Percentiles rank a stretch among this genome's conserved stretches.
phyloP scores from a whole-genome alignment of 768 basidiomycete genomes.

The Tulasnella calospora region DNA sequence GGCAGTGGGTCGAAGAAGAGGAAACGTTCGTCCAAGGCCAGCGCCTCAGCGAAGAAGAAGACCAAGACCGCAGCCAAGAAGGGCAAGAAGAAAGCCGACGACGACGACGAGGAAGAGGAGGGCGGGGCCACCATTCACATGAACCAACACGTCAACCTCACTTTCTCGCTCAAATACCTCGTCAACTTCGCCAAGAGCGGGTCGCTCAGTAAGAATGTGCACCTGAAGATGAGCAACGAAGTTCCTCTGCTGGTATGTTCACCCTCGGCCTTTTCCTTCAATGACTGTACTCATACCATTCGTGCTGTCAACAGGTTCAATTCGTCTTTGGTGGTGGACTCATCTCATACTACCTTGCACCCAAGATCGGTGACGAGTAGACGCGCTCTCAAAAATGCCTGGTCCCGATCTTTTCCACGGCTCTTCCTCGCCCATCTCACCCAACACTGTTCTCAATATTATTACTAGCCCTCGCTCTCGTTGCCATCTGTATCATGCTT shows the following conservation, averaged over 20 bases:
- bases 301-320: constrained; percentile 52
- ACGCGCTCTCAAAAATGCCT: not conserved
- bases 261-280: constrained; percentile 9
- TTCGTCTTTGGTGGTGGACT: constrained; percentile 85
- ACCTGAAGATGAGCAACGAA: constrained; percentile 86
- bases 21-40: constrained; percentile 33
- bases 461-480: not conserved
- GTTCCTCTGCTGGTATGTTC: constrained; percentile 74
- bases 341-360: constrained; percentile 93
- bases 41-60: constrained; percentile 21
- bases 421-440: not conserved
- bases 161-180: constrained; percentile 95
- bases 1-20: constrained; percentile 46
- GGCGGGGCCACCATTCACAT: constrained; percentile 74
- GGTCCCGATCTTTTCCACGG: not conserved
- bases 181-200: constrained; percentile 93
- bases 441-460: not conserved
- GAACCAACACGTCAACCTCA: constrained; percentile 84
- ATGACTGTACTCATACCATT: constrained; percentile 3
- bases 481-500: constrained; percentile 4
- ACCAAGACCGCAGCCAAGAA: constrained; percentile 31
- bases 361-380: constrained; percentile 86
- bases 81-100: constrained; percentile 74
- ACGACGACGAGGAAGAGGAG: constrained; percentile 48
- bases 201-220: constrained; percentile 63